Evolutionary conservation across 257 asterid species (phyloP).

Genomic region (Salvia miltiorrhiza): DNA sequence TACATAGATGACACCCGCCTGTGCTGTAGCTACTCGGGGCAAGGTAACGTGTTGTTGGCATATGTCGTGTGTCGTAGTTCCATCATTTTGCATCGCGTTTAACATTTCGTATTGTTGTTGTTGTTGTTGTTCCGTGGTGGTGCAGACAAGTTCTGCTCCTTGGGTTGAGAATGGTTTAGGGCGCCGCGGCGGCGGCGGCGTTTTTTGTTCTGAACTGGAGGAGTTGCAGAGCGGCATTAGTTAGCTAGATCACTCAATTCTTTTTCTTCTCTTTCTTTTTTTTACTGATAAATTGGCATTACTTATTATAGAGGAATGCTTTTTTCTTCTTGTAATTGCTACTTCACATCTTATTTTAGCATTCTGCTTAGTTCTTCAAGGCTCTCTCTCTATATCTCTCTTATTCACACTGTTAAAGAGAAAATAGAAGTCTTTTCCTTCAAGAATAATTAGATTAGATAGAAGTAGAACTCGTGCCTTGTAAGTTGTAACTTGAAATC

Average conservation of each 20-base stretch:
- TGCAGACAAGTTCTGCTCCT: slow-evolving; percentile 72
- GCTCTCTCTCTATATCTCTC: too few species aligned
- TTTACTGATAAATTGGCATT: neutral
- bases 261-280: neutral
- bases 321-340: neutral
- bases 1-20: slow-evolving; percentile 81
- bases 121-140: neutral
- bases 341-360: neutral
- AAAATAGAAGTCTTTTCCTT: too few species aligned
- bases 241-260: slow-evolving; percentile 5
- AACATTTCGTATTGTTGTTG: too few species aligned
- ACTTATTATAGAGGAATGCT: neutral
- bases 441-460: too few species aligned
- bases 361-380: too few species aligned
- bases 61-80: too few species aligned
- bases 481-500: too few species aligned
- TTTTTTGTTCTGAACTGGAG: too few species aligned
- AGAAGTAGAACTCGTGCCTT: too few species aligned
- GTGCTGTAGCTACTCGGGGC: slow-evolving; percentile 65
- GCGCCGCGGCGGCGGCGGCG: too few species aligned
- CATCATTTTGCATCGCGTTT: too few species aligned
- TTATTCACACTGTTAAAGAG: too few species aligned
- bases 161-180: slow-evolving; percentile 39
- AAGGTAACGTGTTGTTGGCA: slow-evolving; percentile 42
- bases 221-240: slow-evolving; percentile 4